Evolutionary conservation across 495 filamentous ascomycete genomes (phyloP), one percentile per base, ranked within the genome.

Genomic region (Tricharina praecox): DNA sequence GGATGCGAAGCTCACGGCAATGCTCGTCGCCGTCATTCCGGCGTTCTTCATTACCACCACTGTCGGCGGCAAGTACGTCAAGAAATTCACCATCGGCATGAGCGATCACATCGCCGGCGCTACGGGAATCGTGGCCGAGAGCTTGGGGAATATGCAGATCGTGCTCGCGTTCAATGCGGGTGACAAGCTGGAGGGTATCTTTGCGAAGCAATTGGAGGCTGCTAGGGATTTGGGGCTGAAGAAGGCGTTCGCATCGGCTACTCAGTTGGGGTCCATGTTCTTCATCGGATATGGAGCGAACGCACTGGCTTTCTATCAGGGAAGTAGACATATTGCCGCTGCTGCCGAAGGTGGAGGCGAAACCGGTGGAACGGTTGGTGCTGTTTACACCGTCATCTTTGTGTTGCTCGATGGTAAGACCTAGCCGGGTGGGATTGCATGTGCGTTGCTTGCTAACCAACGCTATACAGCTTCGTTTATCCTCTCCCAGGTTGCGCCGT

Each of bases 31-130:
- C 0, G 50, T 81, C 48, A 62, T 81, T 21, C 78, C 78, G 0
- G 77, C 74, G 13, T 81, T 78, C 52, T 66, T 82, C 34, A 24
- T 79, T 16, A 80, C 81, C 75, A 68, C 71, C 0, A 65, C 77
- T 32, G 68, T 73, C 34, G 77, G 78, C 20, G 72, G 76, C 19
- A 60, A 70, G 38, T 76, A 70, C 51, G 67, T 80, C 20, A 67
- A 74, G 36, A 78, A 76, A 56, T 79, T 71, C 53, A 68, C 74
- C 0, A 65, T 63, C 1, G 55, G 58, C 7, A 71, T 72, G 56
- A 68, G 71, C 2, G 66, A 77, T 25, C 63, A 67, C 49, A 67
- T 69, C 11, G 66, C 68, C 13, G 59, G 55, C 3, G 73, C 71
- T 4, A 59, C 70, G 40, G 48, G 47, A 3, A 23, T 43, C 11